A percentile compares a stretch with the other conserved stretches of the same genome.
These are phyloP conservation scores for Leucoagaricus sp. DNA, from an alignment of 1,284 basidiomycete species.

Conservation along the genomic window DNA sequence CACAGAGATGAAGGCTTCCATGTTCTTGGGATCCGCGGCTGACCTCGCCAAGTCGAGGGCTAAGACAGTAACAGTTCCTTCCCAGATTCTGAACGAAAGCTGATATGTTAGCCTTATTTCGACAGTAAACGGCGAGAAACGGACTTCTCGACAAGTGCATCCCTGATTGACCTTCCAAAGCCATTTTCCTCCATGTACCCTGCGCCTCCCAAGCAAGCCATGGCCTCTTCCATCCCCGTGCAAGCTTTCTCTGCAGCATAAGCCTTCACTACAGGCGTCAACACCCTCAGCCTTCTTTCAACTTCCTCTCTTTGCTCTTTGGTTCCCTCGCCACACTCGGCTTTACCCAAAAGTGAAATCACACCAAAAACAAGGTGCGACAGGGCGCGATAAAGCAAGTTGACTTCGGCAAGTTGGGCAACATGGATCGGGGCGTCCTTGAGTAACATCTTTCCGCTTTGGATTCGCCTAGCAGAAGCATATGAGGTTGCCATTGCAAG, in stretches of 20 bases:
- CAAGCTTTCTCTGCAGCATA: conserved; percentile 69
- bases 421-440: conserved; percentile 61
- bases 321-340: conserved; percentile 54
- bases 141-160: conserved; percentile 70
- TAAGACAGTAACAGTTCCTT: conserved; percentile 72
- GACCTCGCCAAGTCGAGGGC: conserved; percentile 67
- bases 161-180: conserved; percentile 57
- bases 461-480: conserved; percentile 56
- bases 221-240: conserved; percentile 70
- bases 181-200: conserved; percentile 85
- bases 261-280: conserved; percentile 74
- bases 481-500: conserved; percentile 67
- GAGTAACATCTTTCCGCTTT: conserved; percentile 51
- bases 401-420: conserved; percentile 58
- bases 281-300: conserved; percentile 52
- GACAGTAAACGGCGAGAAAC: conserved; percentile 10
- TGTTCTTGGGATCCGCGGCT: conserved; percentile 35
- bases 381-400: conserved; percentile 65
- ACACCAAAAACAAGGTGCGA: conserved; percentile 64
- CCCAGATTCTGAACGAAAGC: conserved; percentile 61
- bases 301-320: conserved; percentile 40
- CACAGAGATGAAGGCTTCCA: conserved; percentile 34
- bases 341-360: conserved; percentile 60
- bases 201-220: conserved; percentile 75
- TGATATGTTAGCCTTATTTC: background rate